phyloP scores from a whole-genome alignment of 169 alveolate genomes.

The Babesia gibsoni region DNA sequence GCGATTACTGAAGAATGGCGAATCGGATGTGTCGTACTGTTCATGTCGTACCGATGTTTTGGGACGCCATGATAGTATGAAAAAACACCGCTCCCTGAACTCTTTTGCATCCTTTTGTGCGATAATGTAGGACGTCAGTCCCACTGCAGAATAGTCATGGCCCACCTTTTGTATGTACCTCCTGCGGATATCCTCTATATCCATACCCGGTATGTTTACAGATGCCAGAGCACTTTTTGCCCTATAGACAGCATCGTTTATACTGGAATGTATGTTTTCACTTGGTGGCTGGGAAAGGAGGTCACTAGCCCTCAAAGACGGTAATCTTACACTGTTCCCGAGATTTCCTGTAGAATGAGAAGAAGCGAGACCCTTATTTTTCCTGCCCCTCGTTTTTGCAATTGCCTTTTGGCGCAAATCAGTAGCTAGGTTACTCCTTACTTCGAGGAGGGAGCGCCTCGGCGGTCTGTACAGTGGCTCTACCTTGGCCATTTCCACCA shows the following conservation, averaged over 20 bases:
- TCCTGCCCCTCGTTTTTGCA: conserved; percentile 7
- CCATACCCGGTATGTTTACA: conserved; percentile 16
- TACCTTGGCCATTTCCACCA: conserved; percentile 26
- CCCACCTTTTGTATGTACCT: conserved; percentile 56
- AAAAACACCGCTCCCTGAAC: conserved; percentile 59
- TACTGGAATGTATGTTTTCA: conserved; percentile 12
- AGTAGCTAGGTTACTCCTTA: conserved; percentile 30
- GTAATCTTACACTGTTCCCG: neutral
- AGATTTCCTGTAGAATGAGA: neutral
- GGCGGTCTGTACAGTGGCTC: conserved; percentile 28
- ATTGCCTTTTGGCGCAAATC: conserved; percentile 16
- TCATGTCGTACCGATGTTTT: conserved; percentile 5
- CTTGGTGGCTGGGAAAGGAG: neutral
- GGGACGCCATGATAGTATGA: conserved; percentile 29
- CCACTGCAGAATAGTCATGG: conserved; percentile 44
- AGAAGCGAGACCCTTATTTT: neutral
- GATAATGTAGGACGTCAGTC: conserved; percentile 53
- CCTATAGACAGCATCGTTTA: conserved; percentile 9
- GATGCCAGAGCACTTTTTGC: conserved; percentile 1
- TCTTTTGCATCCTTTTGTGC: conserved; percentile 56
- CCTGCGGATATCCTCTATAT: conserved; percentile 23
- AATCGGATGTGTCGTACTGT: conserved; percentile 13
- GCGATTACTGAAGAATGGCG: conserved; percentile 26
- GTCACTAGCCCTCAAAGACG: conserved; percentile 4
- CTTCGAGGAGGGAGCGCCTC: conserved; percentile 8